Percentiles rank a stretch among this genome's conserved stretches.
phyloP scores from a whole-genome alignment of 2,329 filamentous ascomycete genomes.

The Venturia effusa region DNA sequence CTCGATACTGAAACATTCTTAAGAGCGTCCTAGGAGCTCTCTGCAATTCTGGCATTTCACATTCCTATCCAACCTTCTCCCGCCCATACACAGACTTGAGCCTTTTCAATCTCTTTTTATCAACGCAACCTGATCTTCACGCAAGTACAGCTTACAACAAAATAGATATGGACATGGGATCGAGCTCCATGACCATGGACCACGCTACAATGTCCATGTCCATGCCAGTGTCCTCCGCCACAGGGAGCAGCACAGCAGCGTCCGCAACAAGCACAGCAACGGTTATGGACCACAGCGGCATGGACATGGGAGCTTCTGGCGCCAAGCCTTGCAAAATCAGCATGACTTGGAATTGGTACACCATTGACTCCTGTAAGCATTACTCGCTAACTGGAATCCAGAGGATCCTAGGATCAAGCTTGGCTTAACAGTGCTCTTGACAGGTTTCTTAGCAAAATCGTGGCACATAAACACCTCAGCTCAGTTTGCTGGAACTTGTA shows the following conservation, averaged over 20 bases:
- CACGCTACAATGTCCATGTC: slow-evolving; percentile 3
- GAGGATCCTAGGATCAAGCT: no score
- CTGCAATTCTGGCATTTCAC: no score
- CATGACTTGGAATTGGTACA: slow-evolving; percentile 44
- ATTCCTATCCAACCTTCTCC: not conserved
- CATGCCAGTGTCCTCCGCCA: slow-evolving; percentile 10
- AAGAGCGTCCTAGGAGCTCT: no score
- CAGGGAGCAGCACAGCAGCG: not conserved
- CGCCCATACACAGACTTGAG: no score
- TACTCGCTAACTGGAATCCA: slow-evolving; percentile 18
- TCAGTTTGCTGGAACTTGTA: slow-evolving; percentile 71
- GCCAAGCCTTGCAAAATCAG: slow-evolving; percentile 21
- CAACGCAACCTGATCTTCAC: not conserved
- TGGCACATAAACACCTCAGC: slow-evolving; percentile 63
- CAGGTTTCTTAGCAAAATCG: slow-evolving; percentile 52
- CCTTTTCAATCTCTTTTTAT: no score
- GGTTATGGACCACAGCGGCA: slow-evolving; percentile 13
- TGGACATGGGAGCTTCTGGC: slow-evolving; percentile 20
- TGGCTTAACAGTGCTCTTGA: not conserved
- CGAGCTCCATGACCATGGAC: slow-evolving; percentile 8
- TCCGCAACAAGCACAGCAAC: slow-evolving; percentile 5
- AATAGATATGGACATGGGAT: slow-evolving; percentile 1
- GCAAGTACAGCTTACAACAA: not conserved
- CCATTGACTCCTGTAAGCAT: not conserved
- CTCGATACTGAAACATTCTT: no score